Evolutionary conservation across 371 early-diverging fungal genomes (phyloP).

Genomic region (Mucor irregularis): DNA sequence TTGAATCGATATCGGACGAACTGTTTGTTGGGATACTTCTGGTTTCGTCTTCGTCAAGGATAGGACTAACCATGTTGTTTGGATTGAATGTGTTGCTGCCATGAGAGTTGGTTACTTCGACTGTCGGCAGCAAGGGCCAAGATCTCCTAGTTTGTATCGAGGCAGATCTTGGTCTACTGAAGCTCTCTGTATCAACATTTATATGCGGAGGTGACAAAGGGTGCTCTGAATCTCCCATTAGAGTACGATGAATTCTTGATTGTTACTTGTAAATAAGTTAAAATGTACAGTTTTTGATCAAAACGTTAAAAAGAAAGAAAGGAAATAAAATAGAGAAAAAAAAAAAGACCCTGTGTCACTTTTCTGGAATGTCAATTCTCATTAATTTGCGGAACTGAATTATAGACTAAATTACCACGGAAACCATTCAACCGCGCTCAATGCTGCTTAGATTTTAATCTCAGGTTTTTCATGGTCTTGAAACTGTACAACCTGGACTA

Average conservation of each 20-base stretch:
- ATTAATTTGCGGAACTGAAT: background rate
- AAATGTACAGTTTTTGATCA: no score
- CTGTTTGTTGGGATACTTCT: background rate
- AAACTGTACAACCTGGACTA: no score
- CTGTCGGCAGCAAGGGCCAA: slow-evolving; percentile 12
- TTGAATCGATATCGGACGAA: slow-evolving; percentile 2
- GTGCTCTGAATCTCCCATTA: slow-evolving; percentile 9
- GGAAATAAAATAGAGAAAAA: background rate
- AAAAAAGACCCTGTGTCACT: slow-evolving; percentile 1
- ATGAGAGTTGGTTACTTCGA: slow-evolving; percentile 3
- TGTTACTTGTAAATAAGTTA: no score
- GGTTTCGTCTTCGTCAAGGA: background rate
- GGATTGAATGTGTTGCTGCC: background rate
- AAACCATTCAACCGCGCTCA: no score
- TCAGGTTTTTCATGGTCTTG: no score
- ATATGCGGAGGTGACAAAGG: background rate
- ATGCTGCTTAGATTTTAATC: no score
- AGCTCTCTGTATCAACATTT: background rate
- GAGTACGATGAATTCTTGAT: no score
- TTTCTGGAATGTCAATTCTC: slow-evolving; percentile 8
- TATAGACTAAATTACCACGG: no score
- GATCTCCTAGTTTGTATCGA: slow-evolving; percentile 16
- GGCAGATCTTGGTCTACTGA: slow-evolving; percentile 1
- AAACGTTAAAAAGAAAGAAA: background rate
- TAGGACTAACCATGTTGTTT: background rate